These are phyloP conservation scores for Oemleria cerasiformis DNA, from an alignment of 306 rosid genomes.

Conservation along the genomic window DNA sequence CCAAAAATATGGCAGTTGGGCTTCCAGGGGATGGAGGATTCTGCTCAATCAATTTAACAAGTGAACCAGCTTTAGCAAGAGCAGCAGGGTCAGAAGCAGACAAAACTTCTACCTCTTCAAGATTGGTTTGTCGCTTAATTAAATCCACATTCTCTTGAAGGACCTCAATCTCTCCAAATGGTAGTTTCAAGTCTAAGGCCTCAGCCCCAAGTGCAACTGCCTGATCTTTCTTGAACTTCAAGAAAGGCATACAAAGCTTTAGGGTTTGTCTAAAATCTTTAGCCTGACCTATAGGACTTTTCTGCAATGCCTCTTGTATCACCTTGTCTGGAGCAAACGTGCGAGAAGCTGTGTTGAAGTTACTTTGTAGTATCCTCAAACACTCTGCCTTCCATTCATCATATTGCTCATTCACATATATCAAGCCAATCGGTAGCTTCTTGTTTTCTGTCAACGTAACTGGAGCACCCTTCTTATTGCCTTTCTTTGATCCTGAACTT, in stretches of 20 bases:
- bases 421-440: constrained; percentile 46
- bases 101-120: constrained; percentile 66
- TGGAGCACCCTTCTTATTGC: constrained; percentile 57
- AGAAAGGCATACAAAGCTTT: constrained; percentile 82
- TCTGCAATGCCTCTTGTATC: constrained; percentile 56
- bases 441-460: constrained; percentile 39
- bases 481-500: constrained; percentile 64
- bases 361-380: constrained; percentile 57
- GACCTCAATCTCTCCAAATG: constrained; percentile 79
- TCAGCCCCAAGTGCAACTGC: constrained; percentile 61
- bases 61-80: constrained; percentile 61
- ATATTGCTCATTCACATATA: constrained; percentile 75
- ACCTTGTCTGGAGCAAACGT: constrained; percentile 56
- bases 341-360: constrained; percentile 38
- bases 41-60: constrained; percentile 48
- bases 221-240: constrained; percentile 78
- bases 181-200: constrained; percentile 73
- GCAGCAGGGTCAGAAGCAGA: constrained; percentile 55
- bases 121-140: constrained; percentile 75
- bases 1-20: constrained; percentile 82
- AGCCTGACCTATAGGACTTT: constrained; percentile 56
- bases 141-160: constrained; percentile 72
- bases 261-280: constrained; percentile 57
- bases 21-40: constrained; percentile 89
- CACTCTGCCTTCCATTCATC: constrained; percentile 92